A percentile compares a stretch with the other conserved stretches of the same genome.
Evolutionary conservation across 441 rosid genomes (phyloP).

Genomic region (Adansonia gregorii): DNA sequence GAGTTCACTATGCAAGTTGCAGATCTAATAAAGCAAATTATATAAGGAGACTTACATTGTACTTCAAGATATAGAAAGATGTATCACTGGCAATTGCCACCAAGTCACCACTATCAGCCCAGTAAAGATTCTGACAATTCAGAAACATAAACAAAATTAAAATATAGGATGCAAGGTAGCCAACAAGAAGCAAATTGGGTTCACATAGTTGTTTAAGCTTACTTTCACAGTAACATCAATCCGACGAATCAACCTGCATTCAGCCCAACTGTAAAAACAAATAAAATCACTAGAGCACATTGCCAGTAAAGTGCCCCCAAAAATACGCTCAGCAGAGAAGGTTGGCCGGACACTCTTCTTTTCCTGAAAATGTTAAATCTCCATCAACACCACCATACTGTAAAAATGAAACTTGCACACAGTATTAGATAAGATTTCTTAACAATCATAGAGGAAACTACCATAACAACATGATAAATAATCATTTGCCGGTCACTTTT

Average conservation of each 20-base stretch:
- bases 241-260: conserved; percentile 92
- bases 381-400: conserved; percentile 23
- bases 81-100: conserved; percentile 97
- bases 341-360: conserved; percentile 89
- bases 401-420: background rate
- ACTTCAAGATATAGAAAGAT: conserved; percentile 95
- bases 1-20: background rate
- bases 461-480: background rate
- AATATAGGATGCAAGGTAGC: conserved; percentile 24
- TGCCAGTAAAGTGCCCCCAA: conserved; percentile 86
- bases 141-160: conserved; percentile 30
- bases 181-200: conserved; percentile 26
- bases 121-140: conserved; percentile 77
- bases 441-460: background rate
- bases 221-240: conserved; percentile 97
- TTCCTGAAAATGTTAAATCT: conserved; percentile 64
- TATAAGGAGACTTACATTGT: conserved; percentile 59
- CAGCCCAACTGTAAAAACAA: conserved; percentile 98
- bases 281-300: conserved; percentile 98
- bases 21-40: conserved; percentile 14
- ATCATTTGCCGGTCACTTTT: background rate
- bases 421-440: background rate
- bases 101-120: conserved; percentile 99
- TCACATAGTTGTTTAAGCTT: conserved; percentile 39
- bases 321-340: conserved; percentile 92